These are phyloP conservation scores for Cetraspora pellucida DNA, from an alignment of 192 early-diverging fungal genomes.

Conservation along the genomic window DNA sequence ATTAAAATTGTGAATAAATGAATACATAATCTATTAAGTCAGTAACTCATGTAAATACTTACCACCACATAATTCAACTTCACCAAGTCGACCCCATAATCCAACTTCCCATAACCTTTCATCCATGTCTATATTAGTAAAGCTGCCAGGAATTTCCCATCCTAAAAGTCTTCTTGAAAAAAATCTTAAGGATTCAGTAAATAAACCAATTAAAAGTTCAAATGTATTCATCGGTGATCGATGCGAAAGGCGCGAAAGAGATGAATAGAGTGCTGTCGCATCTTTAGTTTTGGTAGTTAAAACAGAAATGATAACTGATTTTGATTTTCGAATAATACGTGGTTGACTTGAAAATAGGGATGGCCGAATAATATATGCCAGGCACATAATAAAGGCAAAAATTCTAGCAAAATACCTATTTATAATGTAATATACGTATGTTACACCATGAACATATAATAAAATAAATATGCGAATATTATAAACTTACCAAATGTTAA, in stretches of 20 bases:
- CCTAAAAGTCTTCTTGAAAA: conserved; percentile 12
- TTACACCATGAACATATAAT: background rate
- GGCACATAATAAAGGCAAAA: conserved; percentile 27
- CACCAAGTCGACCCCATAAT: conserved; percentile 16
- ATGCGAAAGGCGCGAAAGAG: conserved; percentile 10
- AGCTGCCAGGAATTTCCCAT: conserved; percentile 15
- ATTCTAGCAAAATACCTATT: conserved; percentile 19
- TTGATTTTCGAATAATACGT: background rate
- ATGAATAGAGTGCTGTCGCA: conserved; percentile 17
- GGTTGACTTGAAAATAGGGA: conserved; percentile 27
- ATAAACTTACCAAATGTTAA: conserved; percentile 28
- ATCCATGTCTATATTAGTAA: conserved; percentile 2
- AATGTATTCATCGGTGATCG: background rate
- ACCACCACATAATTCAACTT: conserved; percentile 34
- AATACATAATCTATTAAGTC: background rate
- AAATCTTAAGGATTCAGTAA: conserved; percentile 19
- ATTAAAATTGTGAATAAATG: background rate
- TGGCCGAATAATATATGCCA: conserved; percentile 27
- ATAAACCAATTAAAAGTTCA: conserved; percentile 16
- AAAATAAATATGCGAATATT: background rate
- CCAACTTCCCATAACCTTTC: conserved; percentile 6
- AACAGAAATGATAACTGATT: background rate
- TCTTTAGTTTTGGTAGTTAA: conserved; percentile 19
- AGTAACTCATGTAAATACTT: background rate
- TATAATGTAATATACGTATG: background rate